Percentiles rank a stretch among this genome's conserved stretches.
phyloP scores from a whole-genome alignment of 192 early-diverging fungal genomes.

The Umbelopsis ramanniana region DNA sequence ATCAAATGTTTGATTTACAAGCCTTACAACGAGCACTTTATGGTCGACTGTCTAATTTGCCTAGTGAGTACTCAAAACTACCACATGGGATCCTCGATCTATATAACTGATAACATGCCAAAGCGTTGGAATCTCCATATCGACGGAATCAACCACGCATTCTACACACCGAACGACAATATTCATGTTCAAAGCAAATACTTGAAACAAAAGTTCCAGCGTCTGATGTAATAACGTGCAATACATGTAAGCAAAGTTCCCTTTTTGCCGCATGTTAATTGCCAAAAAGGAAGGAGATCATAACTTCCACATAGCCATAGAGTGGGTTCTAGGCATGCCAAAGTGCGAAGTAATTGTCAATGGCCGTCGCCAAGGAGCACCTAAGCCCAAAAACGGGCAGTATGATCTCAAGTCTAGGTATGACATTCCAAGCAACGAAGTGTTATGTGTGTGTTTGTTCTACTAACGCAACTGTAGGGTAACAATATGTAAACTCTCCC shows the following conservation, averaged over 20 bases:
- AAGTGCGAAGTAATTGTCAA: slow-evolving; percentile 37
- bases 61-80: slow-evolving; percentile 13
- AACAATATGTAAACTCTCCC: slow-evolving; percentile 12
- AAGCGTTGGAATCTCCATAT: not conserved
- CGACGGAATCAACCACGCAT: not conserved
- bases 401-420: slow-evolving; percentile 39
- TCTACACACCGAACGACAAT: slow-evolving; percentile 22
- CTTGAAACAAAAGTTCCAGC: slow-evolving; percentile 27
- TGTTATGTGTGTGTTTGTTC: not conserved
- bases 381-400: slow-evolving; percentile 27
- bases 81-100: no score
- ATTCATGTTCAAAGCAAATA: slow-evolving; percentile 19
- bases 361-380: slow-evolving; percentile 43
- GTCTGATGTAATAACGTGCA: slow-evolving; percentile 25
- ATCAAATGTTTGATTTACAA: slow-evolving; percentile 67
- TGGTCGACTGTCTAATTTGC: slow-evolving; percentile 45
- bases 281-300: not conserved
- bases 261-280: not conserved
- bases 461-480: not conserved
- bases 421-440: not conserved
- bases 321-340: slow-evolving; percentile 31
- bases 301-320: slow-evolving; percentile 23
- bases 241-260: slow-evolving; percentile 23
- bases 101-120: not conserved
- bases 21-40: slow-evolving; percentile 72